These are phyloP conservation scores for Coemansia sp. DNA, from an alignment of 192 early-diverging fungal genomes.

Conservation along the genomic window DNA sequence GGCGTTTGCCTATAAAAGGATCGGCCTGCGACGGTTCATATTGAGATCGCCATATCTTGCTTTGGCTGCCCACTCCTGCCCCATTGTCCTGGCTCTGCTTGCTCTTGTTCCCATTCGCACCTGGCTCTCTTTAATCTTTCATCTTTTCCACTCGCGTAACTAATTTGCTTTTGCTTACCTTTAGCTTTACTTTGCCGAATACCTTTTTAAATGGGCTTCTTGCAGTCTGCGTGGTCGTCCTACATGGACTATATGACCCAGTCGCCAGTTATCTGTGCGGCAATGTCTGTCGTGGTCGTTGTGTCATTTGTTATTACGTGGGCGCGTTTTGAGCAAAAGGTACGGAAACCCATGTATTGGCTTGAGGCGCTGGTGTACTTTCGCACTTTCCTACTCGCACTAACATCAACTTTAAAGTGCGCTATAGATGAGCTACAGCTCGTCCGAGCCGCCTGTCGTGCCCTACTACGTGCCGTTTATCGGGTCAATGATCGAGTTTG, in stretches of 20 bases:
- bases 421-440: slow-evolving; percentile 15
- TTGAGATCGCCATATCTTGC: too few species aligned
- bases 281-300: slow-evolving; percentile 12
- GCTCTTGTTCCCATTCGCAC: too few species aligned
- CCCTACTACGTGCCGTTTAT: slow-evolving; percentile 82
- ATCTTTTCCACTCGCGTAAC: background rate
- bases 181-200: too few species aligned
- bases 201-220: slow-evolving; percentile 14
- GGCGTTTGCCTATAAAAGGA: too few species aligned
- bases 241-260: slow-evolving; percentile 24
- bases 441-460: slow-evolving; percentile 66
- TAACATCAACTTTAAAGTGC: background rate
- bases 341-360: background rate
- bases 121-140: slow-evolving; percentile 1
- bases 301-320: slow-evolving; percentile 29
- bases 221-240: slow-evolving; percentile 25
- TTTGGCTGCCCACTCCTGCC: too few species aligned
- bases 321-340: slow-evolving; percentile 46
- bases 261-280: slow-evolving; percentile 23
- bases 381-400: background rate
- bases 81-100: too few species aligned
- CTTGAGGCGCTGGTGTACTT: background rate
- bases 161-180: background rate
- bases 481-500: slow-evolving; percentile 82
- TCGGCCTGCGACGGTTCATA: too few species aligned